phyloP scores from a whole-genome alignment of 306 rosid genomes.

The Rosa persica region DNA sequence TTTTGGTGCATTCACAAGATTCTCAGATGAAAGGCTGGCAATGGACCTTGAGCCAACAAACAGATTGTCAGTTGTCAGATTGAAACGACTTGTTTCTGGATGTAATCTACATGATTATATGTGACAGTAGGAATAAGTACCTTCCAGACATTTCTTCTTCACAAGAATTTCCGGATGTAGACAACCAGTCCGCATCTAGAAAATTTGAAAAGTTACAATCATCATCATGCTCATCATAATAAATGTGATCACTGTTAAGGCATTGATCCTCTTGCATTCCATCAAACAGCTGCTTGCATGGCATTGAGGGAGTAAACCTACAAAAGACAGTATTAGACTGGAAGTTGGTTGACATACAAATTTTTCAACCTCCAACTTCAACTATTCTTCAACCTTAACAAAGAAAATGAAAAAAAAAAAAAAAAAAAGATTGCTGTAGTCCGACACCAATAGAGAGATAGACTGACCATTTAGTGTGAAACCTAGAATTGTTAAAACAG shows the following conservation, averaged over 20 bases:
- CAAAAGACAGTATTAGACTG: slow-evolving; percentile 1
- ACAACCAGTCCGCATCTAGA: slow-evolving; percentile 72
- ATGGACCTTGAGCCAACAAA: slow-evolving; percentile 46
- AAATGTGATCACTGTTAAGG: slow-evolving; percentile 44
- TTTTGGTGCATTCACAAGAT: slow-evolving; percentile 51
- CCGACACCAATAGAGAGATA: background rate
- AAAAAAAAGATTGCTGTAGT: background rate
- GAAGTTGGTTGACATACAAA: background rate
- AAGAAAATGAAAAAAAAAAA: background rate
- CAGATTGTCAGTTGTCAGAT: slow-evolving; percentile 16
- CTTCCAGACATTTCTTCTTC: slow-evolving; percentile 79
- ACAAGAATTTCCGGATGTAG: slow-evolving; percentile 87
- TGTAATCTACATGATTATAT: background rate
- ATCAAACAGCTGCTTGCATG: slow-evolving; percentile 44
- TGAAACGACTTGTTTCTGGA: background rate
- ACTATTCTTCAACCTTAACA: background rate
- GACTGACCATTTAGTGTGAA: background rate
- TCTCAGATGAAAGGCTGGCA: slow-evolving; percentile 60
- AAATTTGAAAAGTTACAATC: slow-evolving; percentile 70
- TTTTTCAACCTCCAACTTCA: background rate
- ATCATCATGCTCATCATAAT: slow-evolving; percentile 69
- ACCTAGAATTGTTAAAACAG: slow-evolving; percentile 5
- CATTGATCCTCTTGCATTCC: slow-evolving; percentile 50
- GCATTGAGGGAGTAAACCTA: slow-evolving; percentile 41
- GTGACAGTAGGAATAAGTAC: slow-evolving; percentile 38